A percentile compares a stretch with the other conserved stretches of the same genome.
Conservation (phyloP, 2,329 filamentous ascomycete genomes). For the Diplodia intermedia region DNA sequence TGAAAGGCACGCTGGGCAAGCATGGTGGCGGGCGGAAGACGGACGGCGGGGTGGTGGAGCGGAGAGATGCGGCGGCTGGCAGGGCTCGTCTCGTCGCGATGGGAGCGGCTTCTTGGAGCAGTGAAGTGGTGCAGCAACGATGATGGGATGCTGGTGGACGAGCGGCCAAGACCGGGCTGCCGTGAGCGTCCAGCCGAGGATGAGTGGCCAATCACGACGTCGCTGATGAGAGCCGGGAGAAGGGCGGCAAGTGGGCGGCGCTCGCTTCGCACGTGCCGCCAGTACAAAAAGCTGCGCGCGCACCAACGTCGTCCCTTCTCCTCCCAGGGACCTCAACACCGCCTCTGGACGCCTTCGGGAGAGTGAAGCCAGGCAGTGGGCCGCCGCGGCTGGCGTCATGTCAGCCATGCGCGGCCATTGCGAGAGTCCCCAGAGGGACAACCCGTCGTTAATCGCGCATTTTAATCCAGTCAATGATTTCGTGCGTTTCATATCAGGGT, state of each 20-base stretch:
- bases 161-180: slow-evolving; percentile 22
- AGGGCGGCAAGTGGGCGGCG: slow-evolving; percentile 5
- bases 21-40: slow-evolving; percentile 40
- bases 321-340: slow-evolving; percentile 50
- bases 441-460: slow-evolving; percentile 63
- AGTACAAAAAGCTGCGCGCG: slow-evolving; percentile 5
- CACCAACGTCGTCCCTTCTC: slow-evolving; percentile 4
- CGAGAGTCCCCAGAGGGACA: slow-evolving; percentile 55
- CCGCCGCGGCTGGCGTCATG: slow-evolving; percentile 48
- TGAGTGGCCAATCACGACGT: slow-evolving; percentile 17
- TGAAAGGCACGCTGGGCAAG: slow-evolving; percentile 56
- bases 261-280: not conserved
- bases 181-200: slow-evolving; percentile 20
- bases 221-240: slow-evolving; percentile 21
- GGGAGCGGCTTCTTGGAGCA: slow-evolving; percentile 28
- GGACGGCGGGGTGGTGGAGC: not conserved
- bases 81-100: slow-evolving; percentile 7
- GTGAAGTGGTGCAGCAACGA: slow-evolving; percentile 37
- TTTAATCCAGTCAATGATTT: slow-evolving; percentile 48
- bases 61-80: slow-evolving; percentile 18
- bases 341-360: slow-evolving; percentile 36
- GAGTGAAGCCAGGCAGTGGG: slow-evolving; percentile 30
- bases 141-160: slow-evolving; percentile 19
- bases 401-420: slow-evolving; percentile 42
- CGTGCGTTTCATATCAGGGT: slow-evolving; percentile 63